Base-by-base conservation (phyloP, 2,329 filamentous ascomycete species). In the Colletotrichum plurivorum region DNA sequence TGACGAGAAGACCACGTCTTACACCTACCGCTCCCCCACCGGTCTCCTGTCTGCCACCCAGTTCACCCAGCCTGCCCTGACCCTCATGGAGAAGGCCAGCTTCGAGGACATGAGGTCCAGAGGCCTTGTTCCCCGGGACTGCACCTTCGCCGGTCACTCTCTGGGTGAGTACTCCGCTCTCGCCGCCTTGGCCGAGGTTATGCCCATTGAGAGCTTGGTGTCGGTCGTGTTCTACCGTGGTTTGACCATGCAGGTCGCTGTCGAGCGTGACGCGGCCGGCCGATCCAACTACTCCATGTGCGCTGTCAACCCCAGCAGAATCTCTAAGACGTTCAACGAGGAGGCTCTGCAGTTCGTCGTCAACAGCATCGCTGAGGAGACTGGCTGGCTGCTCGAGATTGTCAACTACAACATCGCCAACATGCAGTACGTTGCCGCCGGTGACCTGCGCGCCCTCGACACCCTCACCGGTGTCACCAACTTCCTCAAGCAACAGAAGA, bases 221-320 rank as follows among this genome's bases (percentile, higher is more conserved):
- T 98, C 96, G 0, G 96, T 99, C 54, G 97, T 99, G 63, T 99
- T 99, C 88, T 99, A 99, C 86, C 94, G 96, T 81, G 96, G 96
- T 77, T 86, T 99, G 77, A 99, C 96, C 22, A 99, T 99, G 96
- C 96, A 99, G 84, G 96, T 99, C 55, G 96, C 96, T 25, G 96
- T 99, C 72, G 96, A 98, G 85, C 94, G 96, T 79, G 96, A 99
- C 80, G 95, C 92, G 68, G 86, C 90, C 73, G 96, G 96, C 45
- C 93, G 96, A 65, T 98, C 95, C 75, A 98, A 98, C 87, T 99
- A 99, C 87, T 95, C 93, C 71, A 99, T 99, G 96, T 98, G 95
- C 81, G 96, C 96, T 66, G 95, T 99, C 82, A 99, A 99, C 85
- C 96, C 96, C 43, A 97, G 94, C 86, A 92, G 96, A 73, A 98